A percentile compares a stretch with the other conserved stretches of the same genome.
These are phyloP conservation scores for Tricholoma saponaceum DNA, from an alignment of 768 basidiomycete species.

Conservation along the genomic window DNA sequence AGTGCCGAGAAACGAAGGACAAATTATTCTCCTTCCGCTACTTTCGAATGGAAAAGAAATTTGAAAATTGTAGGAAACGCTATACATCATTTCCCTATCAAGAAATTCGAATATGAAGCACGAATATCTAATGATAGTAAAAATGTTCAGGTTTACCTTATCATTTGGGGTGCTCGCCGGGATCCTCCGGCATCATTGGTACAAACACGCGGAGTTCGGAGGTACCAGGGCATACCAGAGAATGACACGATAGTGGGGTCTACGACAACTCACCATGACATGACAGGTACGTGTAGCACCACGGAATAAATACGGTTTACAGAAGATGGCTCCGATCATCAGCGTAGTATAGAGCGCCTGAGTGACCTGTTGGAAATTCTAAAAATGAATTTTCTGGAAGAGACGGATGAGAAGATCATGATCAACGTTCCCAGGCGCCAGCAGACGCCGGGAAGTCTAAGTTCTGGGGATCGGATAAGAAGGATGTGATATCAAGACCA, in stretches of 20 bases:
- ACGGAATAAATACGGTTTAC: not conserved
- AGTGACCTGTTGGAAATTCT: not conserved
- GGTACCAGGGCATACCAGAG: not conserved
- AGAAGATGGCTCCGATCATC: not conserved
- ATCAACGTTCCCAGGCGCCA: slow-evolving; percentile 10
- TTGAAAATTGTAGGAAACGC: not conserved
- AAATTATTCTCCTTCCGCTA: not conserved
- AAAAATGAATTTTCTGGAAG: slow-evolving; percentile 3
- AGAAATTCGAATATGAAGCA: not conserved
- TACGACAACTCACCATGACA: not conserved
- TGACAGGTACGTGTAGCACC: too few relatives aligned
- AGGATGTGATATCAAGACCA: slow-evolving; percentile 1
- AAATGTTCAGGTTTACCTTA: not conserved
- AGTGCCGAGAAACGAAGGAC: not conserved
- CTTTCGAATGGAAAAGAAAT: not conserved
- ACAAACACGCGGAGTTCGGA: not conserved
- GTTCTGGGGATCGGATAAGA: slow-evolving; percentile 12
- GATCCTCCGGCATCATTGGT: not conserved
- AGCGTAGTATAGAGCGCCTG: too few relatives aligned
- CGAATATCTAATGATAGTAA: not conserved
- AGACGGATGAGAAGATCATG: not conserved
- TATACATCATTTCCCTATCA: not conserved
- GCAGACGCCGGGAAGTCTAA: not conserved
- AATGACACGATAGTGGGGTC: not conserved
- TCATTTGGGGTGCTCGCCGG: not conserved